These are phyloP conservation scores for Ilex paraguariensis DNA, from an alignment of 305 asterid species.

Conservation along the genomic window DNA sequence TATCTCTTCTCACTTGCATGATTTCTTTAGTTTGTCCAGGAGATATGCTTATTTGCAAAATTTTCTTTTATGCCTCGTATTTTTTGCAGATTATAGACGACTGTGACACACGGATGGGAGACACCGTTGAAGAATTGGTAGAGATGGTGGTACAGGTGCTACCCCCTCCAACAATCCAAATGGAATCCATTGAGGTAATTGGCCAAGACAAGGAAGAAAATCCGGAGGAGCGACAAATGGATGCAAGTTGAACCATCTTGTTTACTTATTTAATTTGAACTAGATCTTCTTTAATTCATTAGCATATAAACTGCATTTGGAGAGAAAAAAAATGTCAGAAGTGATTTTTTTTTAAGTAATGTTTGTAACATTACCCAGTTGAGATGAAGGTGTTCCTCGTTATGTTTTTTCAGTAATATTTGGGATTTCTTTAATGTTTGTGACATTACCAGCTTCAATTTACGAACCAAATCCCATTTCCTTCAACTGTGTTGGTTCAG, in stretches of 20 bases:
- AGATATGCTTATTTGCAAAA: neutral
- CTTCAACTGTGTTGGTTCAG: no score
- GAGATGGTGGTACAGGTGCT: constrained; percentile 32
- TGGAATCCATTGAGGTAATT: constrained; percentile 17
- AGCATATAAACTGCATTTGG: no score
- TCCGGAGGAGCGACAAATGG: constrained; percentile 7
- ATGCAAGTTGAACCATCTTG: neutral
- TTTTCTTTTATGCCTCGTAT: neutral
- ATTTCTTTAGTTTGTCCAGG: neutral
- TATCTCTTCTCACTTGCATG: neutral
- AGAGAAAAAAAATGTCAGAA: no score
- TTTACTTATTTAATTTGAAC: no score
- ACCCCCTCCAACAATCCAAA: constrained; percentile 45
- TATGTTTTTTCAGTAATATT: no score
- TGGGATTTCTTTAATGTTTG: no score
- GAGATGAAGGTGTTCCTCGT: no score
- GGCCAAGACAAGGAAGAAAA: constrained; percentile 15
- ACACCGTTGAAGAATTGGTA: constrained; percentile 30
- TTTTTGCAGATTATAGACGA: constrained; percentile 50
- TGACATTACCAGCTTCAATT: no score
- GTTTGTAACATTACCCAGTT: no score
- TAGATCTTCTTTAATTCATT: no score
- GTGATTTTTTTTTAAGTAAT: no score
- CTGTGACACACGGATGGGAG: constrained; percentile 46
- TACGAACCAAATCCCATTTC: no score